Percentiles rank a stretch among this genome's conserved stretches.
These are phyloP conservation scores for Astraeus odoratus DNA, from an alignment of 768 basidiomycete species.

Conservation along the genomic window DNA sequence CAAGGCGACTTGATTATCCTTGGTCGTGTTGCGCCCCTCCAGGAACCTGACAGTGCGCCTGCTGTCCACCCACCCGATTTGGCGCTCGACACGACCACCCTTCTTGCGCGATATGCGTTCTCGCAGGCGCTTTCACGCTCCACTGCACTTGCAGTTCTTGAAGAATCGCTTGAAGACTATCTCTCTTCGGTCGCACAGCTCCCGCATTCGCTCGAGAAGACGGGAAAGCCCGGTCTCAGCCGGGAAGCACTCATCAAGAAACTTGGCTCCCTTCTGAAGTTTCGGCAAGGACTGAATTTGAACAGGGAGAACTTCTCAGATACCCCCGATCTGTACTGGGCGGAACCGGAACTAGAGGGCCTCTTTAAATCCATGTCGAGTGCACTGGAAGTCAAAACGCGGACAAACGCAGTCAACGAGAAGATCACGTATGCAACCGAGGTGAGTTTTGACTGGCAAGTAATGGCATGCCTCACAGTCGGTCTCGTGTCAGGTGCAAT, in stretches of 20 bases:
- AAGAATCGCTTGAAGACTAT: conserved; percentile 76
- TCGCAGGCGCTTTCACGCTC: conserved; percentile 89
- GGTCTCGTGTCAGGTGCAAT: conserved; percentile 53
- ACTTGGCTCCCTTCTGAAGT: conserved; percentile 84
- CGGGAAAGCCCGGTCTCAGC: conserved; percentile 78
- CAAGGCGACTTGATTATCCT: conserved; percentile 92
- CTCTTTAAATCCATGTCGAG: conserved; percentile 81
- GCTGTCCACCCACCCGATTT: conserved; percentile 42
- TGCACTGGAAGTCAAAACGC: conserved; percentile 80
- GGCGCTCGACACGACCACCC: conserved; percentile 60
- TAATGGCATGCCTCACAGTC: conserved; percentile 2
- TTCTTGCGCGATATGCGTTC: conserved; percentile 84
- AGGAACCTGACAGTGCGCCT: conserved; percentile 38
- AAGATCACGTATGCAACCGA: conserved; percentile 90
- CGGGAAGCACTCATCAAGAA: conserved; percentile 85
- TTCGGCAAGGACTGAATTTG: conserved; percentile 87
- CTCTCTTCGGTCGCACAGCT: conserved; percentile 76
- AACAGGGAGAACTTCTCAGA: conserved; percentile 86
- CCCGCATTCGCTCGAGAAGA: conserved; percentile 67
- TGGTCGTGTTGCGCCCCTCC: conserved; percentile 60
- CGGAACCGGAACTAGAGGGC: conserved; percentile 84
- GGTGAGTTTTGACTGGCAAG: conserved; percentile 26
- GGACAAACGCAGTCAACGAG: conserved; percentile 79
- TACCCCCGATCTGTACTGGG: conserved; percentile 91
- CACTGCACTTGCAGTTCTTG: conserved; percentile 81